These are phyloP conservation scores for Sugiyamaella castrensis DNA, from an alignment of 1,139 yeast genomes.

Conservation along the genomic window DNA sequence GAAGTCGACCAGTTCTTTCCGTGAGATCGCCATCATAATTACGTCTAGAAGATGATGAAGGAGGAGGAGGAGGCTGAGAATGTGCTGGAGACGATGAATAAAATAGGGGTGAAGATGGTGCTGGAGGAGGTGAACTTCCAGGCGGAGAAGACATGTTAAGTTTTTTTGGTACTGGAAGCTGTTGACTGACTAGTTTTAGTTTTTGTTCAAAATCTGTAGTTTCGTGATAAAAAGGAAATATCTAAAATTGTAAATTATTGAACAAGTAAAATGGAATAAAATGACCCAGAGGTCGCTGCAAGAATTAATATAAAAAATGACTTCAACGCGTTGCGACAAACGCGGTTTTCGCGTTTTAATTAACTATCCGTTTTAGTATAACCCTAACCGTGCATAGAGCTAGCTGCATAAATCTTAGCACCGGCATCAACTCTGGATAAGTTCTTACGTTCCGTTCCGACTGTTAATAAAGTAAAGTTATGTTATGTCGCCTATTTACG, in stretches of 20 bases:
- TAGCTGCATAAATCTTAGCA: neutral
- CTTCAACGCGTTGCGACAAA: neutral
- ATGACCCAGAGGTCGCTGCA: too few relatives aligned
- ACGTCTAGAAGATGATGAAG: neutral
- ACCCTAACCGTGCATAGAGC: neutral
- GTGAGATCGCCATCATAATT: slow-evolving; percentile 17
- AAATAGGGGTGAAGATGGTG: slow-evolving; percentile 62
- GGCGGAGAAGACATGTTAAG: slow-evolving; percentile 21
- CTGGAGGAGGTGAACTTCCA: slow-evolving; percentile 21
- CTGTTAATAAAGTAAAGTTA: too few relatives aligned
- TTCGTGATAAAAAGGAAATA: too few relatives aligned
- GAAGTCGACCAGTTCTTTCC: slow-evolving; percentile 22
- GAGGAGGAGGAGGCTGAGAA: slow-evolving; percentile 8
- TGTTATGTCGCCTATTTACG: too few relatives aligned
- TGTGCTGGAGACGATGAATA: slow-evolving; percentile 50
- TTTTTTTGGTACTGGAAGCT: too few relatives aligned
- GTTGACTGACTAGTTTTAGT: too few relatives aligned
- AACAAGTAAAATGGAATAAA: neutral
- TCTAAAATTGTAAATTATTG: too few relatives aligned
- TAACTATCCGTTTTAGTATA: slow-evolving; percentile 10
- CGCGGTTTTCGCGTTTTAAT: slow-evolving; percentile 6
- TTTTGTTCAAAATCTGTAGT: too few relatives aligned
- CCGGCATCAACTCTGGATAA: too few relatives aligned
- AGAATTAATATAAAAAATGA: too few relatives aligned
- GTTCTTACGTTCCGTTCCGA: too few relatives aligned